Evolutionary conservation across 169 alveolate species (phyloP).

Genomic region (Plasmodium coatneyi): DNA sequence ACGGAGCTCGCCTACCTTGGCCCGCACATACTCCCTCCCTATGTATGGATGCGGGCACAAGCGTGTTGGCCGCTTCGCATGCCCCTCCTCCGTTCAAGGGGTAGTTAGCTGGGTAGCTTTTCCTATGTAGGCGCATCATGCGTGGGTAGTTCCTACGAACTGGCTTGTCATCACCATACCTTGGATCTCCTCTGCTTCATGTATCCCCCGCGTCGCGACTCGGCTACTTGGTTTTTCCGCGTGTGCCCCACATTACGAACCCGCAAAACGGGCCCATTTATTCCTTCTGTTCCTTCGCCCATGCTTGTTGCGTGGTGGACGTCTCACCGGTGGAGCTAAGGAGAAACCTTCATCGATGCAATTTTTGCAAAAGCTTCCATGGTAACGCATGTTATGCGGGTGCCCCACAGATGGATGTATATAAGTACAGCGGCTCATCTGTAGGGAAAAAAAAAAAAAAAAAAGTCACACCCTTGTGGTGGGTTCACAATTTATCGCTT

Average conservation of each 20-base stretch:
- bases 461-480: neutral
- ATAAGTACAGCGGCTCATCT: neutral
- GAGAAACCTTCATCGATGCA: too few species aligned
- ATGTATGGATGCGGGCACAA: neutral
- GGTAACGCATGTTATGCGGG: neutral
- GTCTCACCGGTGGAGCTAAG: too few species aligned
- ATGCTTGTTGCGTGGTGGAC: too few species aligned
- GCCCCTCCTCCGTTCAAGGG: neutral
- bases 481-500: neutral
- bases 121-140: neutral
- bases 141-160: neutral
- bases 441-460: neutral
- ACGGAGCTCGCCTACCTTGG: neutral
- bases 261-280: neutral
- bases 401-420: neutral
- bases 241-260: too few species aligned
- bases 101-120: neutral
- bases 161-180: neutral
- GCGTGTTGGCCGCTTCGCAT: neutral
- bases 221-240: too few species aligned
- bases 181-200: neutral
- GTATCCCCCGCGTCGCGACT: neutral
- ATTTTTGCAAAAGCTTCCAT: too few species aligned
- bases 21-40: neutral
- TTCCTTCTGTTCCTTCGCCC: neutral